phyloP scores from a whole-genome alignment of 1,139 yeast species.

The Magnusiomyces magnusii region DNA sequence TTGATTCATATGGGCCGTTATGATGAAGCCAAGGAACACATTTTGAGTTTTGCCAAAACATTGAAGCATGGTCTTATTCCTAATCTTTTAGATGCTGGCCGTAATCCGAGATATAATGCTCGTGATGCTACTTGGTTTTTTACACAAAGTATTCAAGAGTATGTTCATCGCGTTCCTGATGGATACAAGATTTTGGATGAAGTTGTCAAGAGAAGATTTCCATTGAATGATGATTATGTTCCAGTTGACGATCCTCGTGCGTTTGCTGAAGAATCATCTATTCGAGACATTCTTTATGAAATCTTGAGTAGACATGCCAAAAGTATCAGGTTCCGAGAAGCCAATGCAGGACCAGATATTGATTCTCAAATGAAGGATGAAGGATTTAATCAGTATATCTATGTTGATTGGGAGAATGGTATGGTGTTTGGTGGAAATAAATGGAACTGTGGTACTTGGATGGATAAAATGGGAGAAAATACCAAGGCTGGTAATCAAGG shows the following conservation, averaged over 20 bases:
- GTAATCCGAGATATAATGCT: slow-evolving; percentile 91
- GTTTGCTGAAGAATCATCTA: slow-evolving; percentile 58
- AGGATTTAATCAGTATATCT: slow-evolving; percentile 78
- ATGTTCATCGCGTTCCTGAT: slow-evolving; percentile 56
- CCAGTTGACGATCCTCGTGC: slow-evolving; percentile 65
- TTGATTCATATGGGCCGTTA: slow-evolving; percentile 67
- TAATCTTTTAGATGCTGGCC: slow-evolving; percentile 82
- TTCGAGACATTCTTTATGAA: slow-evolving; percentile 75
- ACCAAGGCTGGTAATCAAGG: slow-evolving; percentile 76
- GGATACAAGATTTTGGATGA: slow-evolving; percentile 64
- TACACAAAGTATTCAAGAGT: slow-evolving; percentile 79
- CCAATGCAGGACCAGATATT: slow-evolving; percentile 83
- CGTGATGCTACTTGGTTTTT: slow-evolving; percentile 98
- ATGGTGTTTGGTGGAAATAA: slow-evolving; percentile 87
- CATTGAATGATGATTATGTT: slow-evolving; percentile 76
- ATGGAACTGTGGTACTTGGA: slow-evolving; percentile 96
- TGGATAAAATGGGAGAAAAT: slow-evolving; percentile 99
- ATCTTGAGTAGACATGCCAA: slow-evolving; percentile 77
- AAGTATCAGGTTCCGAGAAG: slow-evolving; percentile 85
- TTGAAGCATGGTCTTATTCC: slow-evolving; percentile 95
- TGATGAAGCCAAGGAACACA: slow-evolving; percentile 74
- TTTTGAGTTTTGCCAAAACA: slow-evolving; percentile 82
- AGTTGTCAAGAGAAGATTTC: slow-evolving; percentile 75
- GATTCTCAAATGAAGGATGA: slow-evolving; percentile 91
- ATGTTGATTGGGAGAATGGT: slow-evolving; percentile 87